Evolutionary conservation across 768 basidiomycete species (phyloP).

Genomic region (Panaeolus papilionaceus): DNA sequence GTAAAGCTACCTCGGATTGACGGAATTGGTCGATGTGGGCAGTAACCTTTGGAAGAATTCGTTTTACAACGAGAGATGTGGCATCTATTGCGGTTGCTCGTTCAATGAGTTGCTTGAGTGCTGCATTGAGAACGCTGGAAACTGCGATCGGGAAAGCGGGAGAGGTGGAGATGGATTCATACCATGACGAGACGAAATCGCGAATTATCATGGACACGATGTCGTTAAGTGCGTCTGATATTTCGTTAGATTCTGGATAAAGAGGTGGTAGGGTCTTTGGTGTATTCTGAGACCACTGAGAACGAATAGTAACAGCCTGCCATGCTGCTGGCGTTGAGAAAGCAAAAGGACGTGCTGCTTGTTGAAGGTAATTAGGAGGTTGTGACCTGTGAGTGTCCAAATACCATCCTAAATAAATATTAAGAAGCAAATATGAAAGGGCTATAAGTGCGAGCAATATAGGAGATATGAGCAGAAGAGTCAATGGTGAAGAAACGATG

Average conservation of each 20-base stretch:
- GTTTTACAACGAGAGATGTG: constrained; percentile 78
- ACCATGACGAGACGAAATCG: constrained; percentile 93
- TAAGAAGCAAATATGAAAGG: constrained; percentile 56
- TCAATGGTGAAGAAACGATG: constrained; percentile 69
- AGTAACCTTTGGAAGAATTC: constrained; percentile 88
- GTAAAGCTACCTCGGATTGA: constrained; percentile 85
- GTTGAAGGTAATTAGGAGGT: constrained; percentile 45
- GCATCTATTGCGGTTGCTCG: constrained; percentile 70
- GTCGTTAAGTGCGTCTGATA: constrained; percentile 79
- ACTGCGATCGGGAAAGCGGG: constrained; percentile 89
- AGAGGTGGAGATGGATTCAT: constrained; percentile 82
- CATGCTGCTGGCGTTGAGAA: constrained; percentile 96
- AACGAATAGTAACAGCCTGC: constrained; percentile 88
- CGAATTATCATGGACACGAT: constrained; percentile 81
- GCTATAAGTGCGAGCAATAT: constrained; percentile 55
- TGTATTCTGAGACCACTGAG: constrained; percentile 85
- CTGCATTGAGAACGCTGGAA: constrained; percentile 73
- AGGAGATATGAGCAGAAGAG: constrained; percentile 69
- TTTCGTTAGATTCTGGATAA: constrained; percentile 63
- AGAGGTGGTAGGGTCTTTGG: constrained; percentile 73
- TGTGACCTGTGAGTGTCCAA: constrained; percentile 55
- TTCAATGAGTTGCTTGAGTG: constrained; percentile 61
- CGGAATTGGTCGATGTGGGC: constrained; percentile 90
- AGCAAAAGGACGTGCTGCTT: constrained; percentile 74
- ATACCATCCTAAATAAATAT: constrained; percentile 61